Conservation (phyloP, 352 stramenopile genomes). For the Globisporangium echinulatum region DNA sequence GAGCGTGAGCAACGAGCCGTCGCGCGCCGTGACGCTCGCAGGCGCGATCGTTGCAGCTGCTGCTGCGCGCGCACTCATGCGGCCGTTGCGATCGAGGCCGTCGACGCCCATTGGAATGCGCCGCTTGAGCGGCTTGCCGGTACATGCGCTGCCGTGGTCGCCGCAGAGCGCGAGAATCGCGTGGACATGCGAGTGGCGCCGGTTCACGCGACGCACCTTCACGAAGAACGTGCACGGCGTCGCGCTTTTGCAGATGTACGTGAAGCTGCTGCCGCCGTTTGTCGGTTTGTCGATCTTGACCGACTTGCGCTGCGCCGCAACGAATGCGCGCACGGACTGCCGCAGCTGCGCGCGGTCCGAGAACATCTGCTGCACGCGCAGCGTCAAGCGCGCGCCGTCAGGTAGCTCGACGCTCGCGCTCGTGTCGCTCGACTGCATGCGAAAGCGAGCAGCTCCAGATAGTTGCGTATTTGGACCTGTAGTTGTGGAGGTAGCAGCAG, state of each 20-base stretch:
- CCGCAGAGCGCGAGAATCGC: conserved; percentile 17
- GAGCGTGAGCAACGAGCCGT: conserved; percentile 25
- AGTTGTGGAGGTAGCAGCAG: neutral
- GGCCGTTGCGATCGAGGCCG: neutral
- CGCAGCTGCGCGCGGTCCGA: conserved; percentile 24
- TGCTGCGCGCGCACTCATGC: neutral
- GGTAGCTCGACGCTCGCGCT: neutral
- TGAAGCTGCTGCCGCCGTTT: conserved; percentile 48
- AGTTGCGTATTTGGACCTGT: neutral
- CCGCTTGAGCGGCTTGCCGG: conserved; percentile 16
- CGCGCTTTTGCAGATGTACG: conserved; percentile 36
- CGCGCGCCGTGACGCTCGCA: conserved; percentile 10
- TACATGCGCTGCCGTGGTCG: conserved; percentile 25
- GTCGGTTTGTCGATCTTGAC: conserved; percentile 26
- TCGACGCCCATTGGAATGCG: too few species aligned
- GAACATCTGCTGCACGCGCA: conserved; percentile 26
- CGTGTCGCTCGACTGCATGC: too few species aligned
- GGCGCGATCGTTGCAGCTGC: neutral
- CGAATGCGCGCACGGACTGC: conserved; percentile 36
- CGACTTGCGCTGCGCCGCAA: conserved; percentile 29
- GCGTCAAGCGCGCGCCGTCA: neutral
- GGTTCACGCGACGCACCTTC: conserved; percentile 19
- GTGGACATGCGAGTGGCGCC: conserved; percentile 2
- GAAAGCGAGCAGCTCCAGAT: neutral
- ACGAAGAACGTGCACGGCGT: conserved; percentile 36